Evolutionary conservation across 31 red algal genomes (phyloP), one percentile per base, ranked within the genome.

Genomic region (Bonnemaisonia californica): DNA sequence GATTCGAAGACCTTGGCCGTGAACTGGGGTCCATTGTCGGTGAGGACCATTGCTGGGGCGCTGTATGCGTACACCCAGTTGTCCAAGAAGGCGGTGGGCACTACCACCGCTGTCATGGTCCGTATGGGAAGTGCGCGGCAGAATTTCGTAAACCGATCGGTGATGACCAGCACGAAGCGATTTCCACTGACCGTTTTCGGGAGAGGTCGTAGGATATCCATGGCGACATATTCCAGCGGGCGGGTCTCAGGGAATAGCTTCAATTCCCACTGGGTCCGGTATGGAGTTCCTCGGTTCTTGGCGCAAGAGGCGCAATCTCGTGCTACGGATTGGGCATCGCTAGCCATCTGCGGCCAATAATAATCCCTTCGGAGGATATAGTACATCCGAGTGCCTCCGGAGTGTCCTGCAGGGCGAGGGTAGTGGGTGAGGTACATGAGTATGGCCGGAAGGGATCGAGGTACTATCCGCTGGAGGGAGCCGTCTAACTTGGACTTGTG

Each of bases 61-160:
- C 57, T 29, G 0, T 61, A 61, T 23, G 57, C 57, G 57, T 61
- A 61, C 0, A 61, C 57, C 57, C 57, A 61, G 57, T 61, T 61
- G 31, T 61, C 0, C 0, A 61, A 18, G 31, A 61, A 61, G 5
- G 57, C 57, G 26, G 5, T 29, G 16, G 57, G 26, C 26, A 61
- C 57, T 61, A 29, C 57, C 26, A 29, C 26, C 26, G 57, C 0
- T 29, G 57, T 61, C 0, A 29, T 61, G 31, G 4, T 61, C 57
- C 57, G 57, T 23, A 61, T 0, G 26, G 57, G 57, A 1, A 61
- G 26, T 23, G 31, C 8, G n/a, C n/a, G n/a, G n/a, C n/a, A n/a
- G n/a, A n/a, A n/a, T n/a, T n/a, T n/a, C n/a, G n/a, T n/a, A n/a
- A 61, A 61, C 26, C 57, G 57, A 61, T 61, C 0, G 57, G 57